Conservation (phyloP, 2,329 filamentous ascomycete species). For the Colletotrichum sublineola region DNA sequence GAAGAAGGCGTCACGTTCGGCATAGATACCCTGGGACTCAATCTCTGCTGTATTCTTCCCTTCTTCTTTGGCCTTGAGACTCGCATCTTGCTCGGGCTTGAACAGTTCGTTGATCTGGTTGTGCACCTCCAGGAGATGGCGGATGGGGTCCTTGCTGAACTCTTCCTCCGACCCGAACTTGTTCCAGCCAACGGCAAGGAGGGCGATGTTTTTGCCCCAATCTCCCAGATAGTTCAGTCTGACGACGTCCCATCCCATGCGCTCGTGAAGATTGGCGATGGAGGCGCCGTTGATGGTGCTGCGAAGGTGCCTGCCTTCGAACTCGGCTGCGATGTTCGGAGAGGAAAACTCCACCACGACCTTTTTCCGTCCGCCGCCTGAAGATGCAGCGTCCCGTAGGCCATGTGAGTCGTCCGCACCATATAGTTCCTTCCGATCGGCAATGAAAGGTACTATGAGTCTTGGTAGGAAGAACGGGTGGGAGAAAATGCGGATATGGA, state of each 20-base stretch:
- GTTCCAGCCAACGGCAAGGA: conserved; percentile 77
- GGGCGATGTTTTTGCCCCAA: conserved; percentile 80
- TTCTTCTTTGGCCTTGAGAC: conserved; percentile 64
- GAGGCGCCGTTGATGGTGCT: conserved; percentile 84
- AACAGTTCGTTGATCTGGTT: conserved; percentile 75
- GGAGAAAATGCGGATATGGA: conserved; percentile 77
- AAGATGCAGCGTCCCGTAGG: conserved; percentile 62
- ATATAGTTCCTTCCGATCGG: conserved; percentile 67
- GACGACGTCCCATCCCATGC: conserved; percentile 77
- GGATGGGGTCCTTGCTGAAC: conserved; percentile 74
- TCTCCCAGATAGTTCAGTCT: conserved; percentile 83
- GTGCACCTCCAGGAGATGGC: conserved; percentile 80
- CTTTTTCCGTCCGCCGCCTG: conserved; percentile 57
- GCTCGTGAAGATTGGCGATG: conserved; percentile 76
- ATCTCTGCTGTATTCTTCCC: conserved; percentile 60
- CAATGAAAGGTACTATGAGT: conserved; percentile 70
- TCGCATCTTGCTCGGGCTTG: conserved; percentile 71
- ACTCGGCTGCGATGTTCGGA: conserved; percentile 83
- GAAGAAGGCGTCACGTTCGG: conserved; percentile 72
- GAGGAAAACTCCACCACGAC: conserved; percentile 81
- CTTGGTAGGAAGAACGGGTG: conserved; percentile 67
- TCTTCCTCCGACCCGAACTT: conserved; percentile 76
- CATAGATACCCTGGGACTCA: conserved; percentile 58
- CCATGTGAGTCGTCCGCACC: conserved; percentile 72
- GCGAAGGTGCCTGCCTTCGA: conserved; percentile 80